A percentile compares a stretch with the other conserved stretches of the same genome.
Evolutionary conservation across 371 early-diverging fungal species (phyloP).

Genomic region (Paraphysoderma sedebokerense): DNA sequence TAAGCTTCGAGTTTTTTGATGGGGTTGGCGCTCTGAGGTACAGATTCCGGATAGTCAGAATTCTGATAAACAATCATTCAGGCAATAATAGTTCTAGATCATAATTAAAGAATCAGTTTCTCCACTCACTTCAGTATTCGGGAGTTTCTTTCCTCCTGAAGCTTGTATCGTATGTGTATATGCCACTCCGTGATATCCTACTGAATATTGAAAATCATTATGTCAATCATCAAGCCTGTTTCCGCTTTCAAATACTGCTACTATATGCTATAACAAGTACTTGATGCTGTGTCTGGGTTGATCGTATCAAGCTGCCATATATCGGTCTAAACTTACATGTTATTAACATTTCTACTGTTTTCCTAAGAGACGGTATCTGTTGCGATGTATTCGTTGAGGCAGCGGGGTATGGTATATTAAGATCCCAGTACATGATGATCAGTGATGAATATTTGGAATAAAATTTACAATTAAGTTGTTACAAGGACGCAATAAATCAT

Average conservation of each 20-base stretch:
- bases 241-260: neutral
- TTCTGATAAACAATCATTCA: neutral
- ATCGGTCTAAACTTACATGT: neutral
- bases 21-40: conserved; percentile 54
- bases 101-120: neutral
- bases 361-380: neutral
- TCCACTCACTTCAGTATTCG: too few species aligned
- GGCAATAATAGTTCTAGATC: neutral
- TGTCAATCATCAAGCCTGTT: too few species aligned
- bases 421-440: neutral
- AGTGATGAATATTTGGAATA: neutral
- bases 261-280: neutral
- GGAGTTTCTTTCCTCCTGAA: too few species aligned
- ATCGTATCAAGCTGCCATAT: neutral
- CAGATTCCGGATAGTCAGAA: conserved; percentile 8
- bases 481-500: too few species aligned
- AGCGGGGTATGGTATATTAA: conserved; percentile 1
- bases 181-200: too few species aligned
- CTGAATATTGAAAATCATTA: too few species aligned
- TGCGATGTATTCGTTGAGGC: neutral
- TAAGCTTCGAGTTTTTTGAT: conserved; percentile 39
- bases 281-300: neutral
- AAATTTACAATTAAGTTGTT: too few species aligned
- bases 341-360: neutral
- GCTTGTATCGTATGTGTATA: too few species aligned